Percentiles rank a stretch among this genome's conserved stretches.
Conservation (phyloP, 2,329 filamentous ascomycete species). For the Nothopassalora personata region DNA sequence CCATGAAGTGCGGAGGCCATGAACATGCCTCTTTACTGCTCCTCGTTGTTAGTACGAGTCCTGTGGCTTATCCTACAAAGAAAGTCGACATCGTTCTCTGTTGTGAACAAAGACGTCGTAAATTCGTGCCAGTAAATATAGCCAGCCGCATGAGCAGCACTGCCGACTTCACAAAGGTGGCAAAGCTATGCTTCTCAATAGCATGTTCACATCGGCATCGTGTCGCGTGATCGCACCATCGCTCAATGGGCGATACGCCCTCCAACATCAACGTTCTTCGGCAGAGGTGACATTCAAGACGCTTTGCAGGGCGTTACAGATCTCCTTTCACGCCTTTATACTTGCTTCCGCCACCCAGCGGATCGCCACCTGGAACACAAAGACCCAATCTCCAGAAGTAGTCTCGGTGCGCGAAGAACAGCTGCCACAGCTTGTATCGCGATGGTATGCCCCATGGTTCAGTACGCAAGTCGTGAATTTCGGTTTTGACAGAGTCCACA, state of each 20-base stretch:
- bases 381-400: constrained; percentile 94
- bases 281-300: too few species aligned
- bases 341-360: constrained; percentile 24
- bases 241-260: too few species aligned
- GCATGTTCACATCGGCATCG: neutral
- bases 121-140: neutral
- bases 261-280: too few species aligned
- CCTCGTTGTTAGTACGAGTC: neutral
- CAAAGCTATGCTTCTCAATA: neutral
- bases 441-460: constrained; percentile 39
- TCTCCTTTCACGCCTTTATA: too few species aligned
- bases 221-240: neutral
- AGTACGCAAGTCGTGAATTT: constrained; percentile 30
- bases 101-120: neutral
- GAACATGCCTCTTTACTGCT: neutral
- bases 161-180: neutral
- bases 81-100: neutral
- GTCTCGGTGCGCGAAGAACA: constrained; percentile 89
- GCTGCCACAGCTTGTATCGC: constrained; percentile 76
- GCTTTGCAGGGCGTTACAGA: too few species aligned
- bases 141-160: neutral
- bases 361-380: constrained; percentile 61
- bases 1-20: neutral
- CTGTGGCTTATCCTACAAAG: constrained; percentile 1
- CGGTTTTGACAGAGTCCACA: constrained; percentile 22